A percentile compares a stretch with the other conserved stretches of the same genome.
Evolutionary conservation across 495 filamentous ascomycete genomes (phyloP).

Genomic region (Penicillium robsamsonii): DNA sequence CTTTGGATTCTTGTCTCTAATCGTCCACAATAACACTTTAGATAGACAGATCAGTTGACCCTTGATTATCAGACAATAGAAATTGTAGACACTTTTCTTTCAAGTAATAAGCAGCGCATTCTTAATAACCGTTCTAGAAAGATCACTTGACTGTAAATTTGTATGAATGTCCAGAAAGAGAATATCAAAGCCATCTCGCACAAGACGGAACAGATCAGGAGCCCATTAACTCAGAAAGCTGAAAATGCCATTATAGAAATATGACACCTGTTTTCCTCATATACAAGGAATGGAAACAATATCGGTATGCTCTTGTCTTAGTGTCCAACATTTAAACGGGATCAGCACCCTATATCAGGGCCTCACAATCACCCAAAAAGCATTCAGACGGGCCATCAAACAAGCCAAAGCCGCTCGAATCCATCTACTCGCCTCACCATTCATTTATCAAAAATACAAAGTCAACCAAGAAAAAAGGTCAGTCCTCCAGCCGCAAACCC

Average conservation of each 20-base stretch:
- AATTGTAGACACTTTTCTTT: background rate
- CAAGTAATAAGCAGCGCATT: background rate
- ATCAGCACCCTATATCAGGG: background rate
- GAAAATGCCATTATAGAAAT: constrained; percentile 5
- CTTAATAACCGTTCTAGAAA: background rate
- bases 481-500: background rate
- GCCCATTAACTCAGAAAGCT: background rate
- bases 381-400: background rate
- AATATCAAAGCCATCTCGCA: background rate
- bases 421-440: background rate
- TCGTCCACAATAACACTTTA: background rate
- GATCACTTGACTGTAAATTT: background rate
- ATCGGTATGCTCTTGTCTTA: background rate
- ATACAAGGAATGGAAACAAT: background rate
- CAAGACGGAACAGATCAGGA: constrained; percentile 2
- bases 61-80: background rate
- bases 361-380: background rate
- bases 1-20: background rate
- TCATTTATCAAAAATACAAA: background rate
- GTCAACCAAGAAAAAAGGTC: background rate
- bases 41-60: background rate
- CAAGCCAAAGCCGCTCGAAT: background rate
- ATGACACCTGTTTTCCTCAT: background rate
- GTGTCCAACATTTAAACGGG: background rate
- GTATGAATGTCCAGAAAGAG: background rate